phyloP scores from a whole-genome alignment of 805 yeast species.

The Metschnikowia anglica region DNA sequence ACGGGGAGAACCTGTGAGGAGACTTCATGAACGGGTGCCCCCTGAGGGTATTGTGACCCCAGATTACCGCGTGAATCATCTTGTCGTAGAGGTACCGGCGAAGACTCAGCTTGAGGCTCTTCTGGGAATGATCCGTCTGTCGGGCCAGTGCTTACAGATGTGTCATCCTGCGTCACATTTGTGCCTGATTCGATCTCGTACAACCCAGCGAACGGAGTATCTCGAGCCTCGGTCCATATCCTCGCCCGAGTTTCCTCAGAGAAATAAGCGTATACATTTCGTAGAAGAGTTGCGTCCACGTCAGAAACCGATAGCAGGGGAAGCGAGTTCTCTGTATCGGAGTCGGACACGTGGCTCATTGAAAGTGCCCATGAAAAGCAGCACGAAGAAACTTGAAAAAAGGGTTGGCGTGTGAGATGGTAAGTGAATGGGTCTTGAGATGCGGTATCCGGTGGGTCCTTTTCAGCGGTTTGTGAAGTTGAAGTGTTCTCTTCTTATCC shows the following conservation, averaged over 20 bases:
- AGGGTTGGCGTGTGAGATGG: background rate
- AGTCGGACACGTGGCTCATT: slow-evolving; percentile 21
- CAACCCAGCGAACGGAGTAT: slow-evolving; percentile 9
- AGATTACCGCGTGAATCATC: background rate
- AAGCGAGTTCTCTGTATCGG: slow-evolving; percentile 22
- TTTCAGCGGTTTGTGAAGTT: no score
- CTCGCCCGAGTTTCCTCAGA: slow-evolving; percentile 13
- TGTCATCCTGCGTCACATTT: no score
- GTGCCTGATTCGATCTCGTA: background rate
- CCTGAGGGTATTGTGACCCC: background rate
- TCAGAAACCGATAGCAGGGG: slow-evolving; percentile 15
- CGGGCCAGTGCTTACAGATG: no score
- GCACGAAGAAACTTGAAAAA: background rate
- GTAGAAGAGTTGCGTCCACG: slow-evolving; percentile 15
- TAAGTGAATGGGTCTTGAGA: background rate
- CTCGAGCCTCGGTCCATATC: slow-evolving; percentile 14
- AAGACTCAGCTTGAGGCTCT: no score
- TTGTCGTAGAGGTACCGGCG: background rate
- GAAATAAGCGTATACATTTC: slow-evolving; percentile 10
- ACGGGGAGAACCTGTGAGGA: background rate
- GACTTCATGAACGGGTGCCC: background rate
- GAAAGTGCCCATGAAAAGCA: slow-evolving; percentile 6
- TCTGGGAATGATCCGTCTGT: no score
- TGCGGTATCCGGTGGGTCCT: background rate
- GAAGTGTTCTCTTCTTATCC: no score